Conservation (phyloP, 306 rosid species). For the Lithocarpus polystachyus region DNA sequence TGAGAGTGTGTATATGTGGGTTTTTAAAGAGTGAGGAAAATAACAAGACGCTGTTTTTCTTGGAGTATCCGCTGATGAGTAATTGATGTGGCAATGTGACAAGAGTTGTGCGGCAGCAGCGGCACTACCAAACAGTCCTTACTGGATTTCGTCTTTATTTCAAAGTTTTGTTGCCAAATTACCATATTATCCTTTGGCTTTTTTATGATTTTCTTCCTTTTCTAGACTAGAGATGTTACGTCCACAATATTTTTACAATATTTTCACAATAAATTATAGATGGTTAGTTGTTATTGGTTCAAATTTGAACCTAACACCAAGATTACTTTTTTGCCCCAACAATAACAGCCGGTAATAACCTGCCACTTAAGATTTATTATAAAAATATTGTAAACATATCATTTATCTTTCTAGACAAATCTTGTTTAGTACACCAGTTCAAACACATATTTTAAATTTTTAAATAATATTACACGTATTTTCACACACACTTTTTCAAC, state of each 20-base stretch:
- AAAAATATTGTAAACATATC: no score
- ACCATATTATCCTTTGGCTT: neutral
- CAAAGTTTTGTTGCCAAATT: neutral
- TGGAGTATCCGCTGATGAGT: conserved; percentile 27
- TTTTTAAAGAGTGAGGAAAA: neutral
- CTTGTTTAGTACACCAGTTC: fast-evolving
- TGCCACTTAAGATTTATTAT: no score
- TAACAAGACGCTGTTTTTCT: neutral
- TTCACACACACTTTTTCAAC: fast-evolving
- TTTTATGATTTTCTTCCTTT: no score
- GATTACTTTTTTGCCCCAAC: no score
- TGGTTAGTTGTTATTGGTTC: no score
- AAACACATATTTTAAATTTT: no score
- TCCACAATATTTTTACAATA: no score
- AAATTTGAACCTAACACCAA: no score
- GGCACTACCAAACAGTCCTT: conserved; percentile 31
- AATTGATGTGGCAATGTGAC: conserved; percentile 1
- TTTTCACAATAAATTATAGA: no score
- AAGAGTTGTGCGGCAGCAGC: conserved; percentile 2
- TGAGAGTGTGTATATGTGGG: no score
- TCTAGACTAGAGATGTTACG: no score
- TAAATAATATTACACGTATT: fast-evolving
- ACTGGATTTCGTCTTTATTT: neutral
- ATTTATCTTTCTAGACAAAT: neutral
- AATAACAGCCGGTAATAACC: no score